phyloP scores from a whole-genome alignment of 2,329 filamentous ascomycete genomes.

The Aspergillus puulaauensis region DNA sequence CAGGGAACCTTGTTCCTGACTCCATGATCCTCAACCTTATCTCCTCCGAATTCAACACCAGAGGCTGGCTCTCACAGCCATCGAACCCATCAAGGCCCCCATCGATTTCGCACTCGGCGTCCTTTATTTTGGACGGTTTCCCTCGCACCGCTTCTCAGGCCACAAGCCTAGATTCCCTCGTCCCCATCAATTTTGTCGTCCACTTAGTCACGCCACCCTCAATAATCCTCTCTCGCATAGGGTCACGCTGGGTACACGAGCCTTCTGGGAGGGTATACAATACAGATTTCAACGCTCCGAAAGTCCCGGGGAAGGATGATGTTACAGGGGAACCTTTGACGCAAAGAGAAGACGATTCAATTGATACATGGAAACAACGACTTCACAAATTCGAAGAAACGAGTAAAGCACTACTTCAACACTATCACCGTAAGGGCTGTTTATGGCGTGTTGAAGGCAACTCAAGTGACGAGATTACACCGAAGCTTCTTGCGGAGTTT shows the following conservation, averaged over 20 bases:
- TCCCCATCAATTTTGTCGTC: conserved; percentile 94
- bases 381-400: conserved; percentile 84
- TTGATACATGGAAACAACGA: conserved; percentile 79
- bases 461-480: conserved; percentile 92
- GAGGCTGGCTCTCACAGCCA: conserved; percentile 70
- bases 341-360: conserved; percentile 80
- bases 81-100: conserved; percentile 24
- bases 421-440: conserved; percentile 82
- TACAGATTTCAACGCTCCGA: conserved; percentile 84
- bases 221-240: conserved; percentile 86
- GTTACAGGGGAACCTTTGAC: conserved; percentile 83
- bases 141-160: conserved; percentile 85
- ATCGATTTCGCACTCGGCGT: conserved; percentile 71
- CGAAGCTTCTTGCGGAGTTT: conserved; percentile 82
- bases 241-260: conserved; percentile 89
- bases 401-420: conserved; percentile 78
- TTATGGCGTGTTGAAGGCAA: conserved; percentile 84
- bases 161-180: conserved; percentile 69
- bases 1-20: conserved; percentile 87
- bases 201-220: conserved; percentile 80
- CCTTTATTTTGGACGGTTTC: conserved; percentile 95
- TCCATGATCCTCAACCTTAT: conserved; percentile 90
- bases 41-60: conserved; percentile 78
- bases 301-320: conserved; percentile 78
- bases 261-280: conserved; percentile 93